Conservation (phyloP, 768 basidiomycete genomes). For the Auricularia auricula-judae region DNA sequence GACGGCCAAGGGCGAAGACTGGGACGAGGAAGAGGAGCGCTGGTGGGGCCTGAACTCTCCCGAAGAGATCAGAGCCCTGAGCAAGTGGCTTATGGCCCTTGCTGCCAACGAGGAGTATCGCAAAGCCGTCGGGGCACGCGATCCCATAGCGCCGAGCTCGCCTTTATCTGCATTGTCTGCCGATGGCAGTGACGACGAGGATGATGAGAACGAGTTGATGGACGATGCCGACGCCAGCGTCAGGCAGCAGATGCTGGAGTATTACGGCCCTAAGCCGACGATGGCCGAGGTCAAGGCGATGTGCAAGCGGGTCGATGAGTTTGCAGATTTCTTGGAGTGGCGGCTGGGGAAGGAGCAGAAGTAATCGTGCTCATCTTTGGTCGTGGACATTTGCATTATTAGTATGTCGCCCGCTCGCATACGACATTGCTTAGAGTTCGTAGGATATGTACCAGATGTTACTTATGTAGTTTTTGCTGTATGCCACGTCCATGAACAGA, state of each 20-base stretch:
- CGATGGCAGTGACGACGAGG: not conserved
- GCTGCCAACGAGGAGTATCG: not conserved
- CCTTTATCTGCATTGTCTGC: not conserved
- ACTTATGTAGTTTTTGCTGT: too few relatives aligned
- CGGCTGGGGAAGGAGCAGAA: slow-evolving; percentile 22
- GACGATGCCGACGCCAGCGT: slow-evolving; percentile 3
- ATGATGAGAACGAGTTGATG: not conserved
- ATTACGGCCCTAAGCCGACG: slow-evolving; percentile 12
- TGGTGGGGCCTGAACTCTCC: slow-evolving; percentile 75
- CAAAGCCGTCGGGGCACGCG: not conserved
- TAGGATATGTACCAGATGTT: too few relatives aligned
- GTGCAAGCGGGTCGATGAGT: slow-evolving; percentile 45
- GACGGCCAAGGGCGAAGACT: slow-evolving; percentile 23
- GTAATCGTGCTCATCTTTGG: not conserved
- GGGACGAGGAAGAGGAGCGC: slow-evolving; percentile 32
- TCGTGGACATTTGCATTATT: not conserved
- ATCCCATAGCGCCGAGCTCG: not conserved
- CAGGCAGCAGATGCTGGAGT: not conserved
- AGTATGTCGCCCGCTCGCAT: too few relatives aligned
- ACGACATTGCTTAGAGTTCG: too few relatives aligned
- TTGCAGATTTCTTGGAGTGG: slow-evolving; percentile 51
- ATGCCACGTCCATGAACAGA: too few relatives aligned
- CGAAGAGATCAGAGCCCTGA: slow-evolving; percentile 50
- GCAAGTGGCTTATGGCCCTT: slow-evolving; percentile 40
- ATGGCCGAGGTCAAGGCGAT: slow-evolving; percentile 31